Conservation (phyloP, 2,329 filamentous ascomycete genomes). For the Ceratocystis harringtonii region DNA sequence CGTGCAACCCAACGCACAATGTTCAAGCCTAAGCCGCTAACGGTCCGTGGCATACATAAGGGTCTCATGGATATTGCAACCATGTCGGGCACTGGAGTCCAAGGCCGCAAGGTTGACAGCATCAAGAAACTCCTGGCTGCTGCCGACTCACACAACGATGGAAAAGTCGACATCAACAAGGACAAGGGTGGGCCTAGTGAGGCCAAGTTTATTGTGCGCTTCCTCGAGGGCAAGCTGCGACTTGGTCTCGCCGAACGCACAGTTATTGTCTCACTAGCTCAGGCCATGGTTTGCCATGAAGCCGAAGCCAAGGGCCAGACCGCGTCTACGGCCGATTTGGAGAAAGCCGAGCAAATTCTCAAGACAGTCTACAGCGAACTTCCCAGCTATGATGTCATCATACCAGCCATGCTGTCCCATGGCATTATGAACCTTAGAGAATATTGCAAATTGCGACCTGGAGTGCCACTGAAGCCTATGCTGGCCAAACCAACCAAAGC, state of each 20-base stretch:
- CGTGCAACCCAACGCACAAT: constrained; percentile 90
- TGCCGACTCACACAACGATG: constrained; percentile 57
- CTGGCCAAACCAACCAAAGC: constrained; percentile 96
- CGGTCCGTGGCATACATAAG: constrained; percentile 72
- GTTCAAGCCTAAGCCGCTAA: constrained; percentile 92
- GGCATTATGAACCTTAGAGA: constrained; percentile 73
- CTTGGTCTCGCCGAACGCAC: constrained; percentile 86
- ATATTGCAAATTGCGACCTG: constrained; percentile 79
- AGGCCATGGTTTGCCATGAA: constrained; percentile 77
- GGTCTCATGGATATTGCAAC: constrained; percentile 81
- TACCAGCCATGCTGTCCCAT: constrained; percentile 74
- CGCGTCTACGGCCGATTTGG: constrained; percentile 61
- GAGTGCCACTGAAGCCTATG: constrained; percentile 95
- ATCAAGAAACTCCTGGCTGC: constrained; percentile 96
- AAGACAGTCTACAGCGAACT: constrained; percentile 91
- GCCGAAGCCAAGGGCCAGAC: constrained; percentile 52
- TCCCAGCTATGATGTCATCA: constrained; percentile 87
- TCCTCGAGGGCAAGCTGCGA: constrained; percentile 84
- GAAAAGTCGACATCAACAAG: constrained; percentile 77
- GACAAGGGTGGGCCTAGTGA: constrained; percentile 91
- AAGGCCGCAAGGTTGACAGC: constrained; percentile 76
- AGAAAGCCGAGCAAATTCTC: constrained; percentile 68
- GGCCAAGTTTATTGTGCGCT: constrained; percentile 84
- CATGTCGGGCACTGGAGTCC: constrained; percentile 69
- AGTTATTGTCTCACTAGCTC: constrained; percentile 75